These are phyloP conservation scores for Suillus luteus DNA, from an alignment of 768 basidiomycete species.

Conservation along the genomic window DNA sequence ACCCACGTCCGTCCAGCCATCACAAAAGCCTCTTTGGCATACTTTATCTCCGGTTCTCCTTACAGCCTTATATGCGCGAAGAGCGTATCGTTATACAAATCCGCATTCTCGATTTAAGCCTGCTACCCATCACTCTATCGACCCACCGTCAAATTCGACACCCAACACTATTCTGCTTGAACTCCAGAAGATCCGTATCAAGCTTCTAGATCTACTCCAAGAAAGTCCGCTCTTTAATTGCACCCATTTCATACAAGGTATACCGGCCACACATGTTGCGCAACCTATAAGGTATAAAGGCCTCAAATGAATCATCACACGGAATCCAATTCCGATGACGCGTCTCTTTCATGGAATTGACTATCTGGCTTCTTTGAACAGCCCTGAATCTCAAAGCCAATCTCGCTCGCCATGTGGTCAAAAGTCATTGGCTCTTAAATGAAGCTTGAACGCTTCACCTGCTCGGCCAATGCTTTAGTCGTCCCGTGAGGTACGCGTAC, in stretches of 20 bases:
- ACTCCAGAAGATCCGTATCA: background rate
- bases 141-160: background rate
- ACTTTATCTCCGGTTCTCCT: background rate
- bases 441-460: background rate
- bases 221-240: too few species aligned
- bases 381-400: background rate
- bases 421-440: background rate
- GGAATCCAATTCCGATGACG: background rate
- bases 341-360: background rate
- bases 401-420: background rate
- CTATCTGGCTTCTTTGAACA: background rate
- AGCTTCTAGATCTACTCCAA: background rate
- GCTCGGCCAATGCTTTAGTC: background rate
- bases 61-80: too few species aligned
- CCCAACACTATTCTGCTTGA: background rate
- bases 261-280: too few species aligned
- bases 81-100: background rate
- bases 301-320: background rate
- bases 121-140: too few species aligned
- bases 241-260: too few species aligned
- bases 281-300: too few species aligned
- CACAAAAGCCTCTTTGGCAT: background rate
- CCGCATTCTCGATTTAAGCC: too few species aligned
- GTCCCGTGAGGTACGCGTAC: too few species aligned
- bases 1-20: too few species aligned